phyloP scores from a whole-genome alignment of 108 stramenopile species.

The Pseudonitzschia multiseries region DNA sequence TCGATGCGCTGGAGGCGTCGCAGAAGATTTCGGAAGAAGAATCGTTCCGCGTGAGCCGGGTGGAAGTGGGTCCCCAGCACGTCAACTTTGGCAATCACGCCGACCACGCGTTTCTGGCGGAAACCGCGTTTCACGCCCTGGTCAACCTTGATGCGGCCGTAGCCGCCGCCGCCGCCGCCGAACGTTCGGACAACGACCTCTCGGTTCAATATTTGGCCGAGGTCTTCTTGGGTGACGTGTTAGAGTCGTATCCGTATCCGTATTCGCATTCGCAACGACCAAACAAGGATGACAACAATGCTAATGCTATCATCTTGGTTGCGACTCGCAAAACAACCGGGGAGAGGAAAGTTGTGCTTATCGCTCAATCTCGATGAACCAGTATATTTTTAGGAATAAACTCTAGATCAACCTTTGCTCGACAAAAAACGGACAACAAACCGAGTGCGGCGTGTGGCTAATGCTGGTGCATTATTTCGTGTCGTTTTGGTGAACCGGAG shows the following conservation, averaged over 20 bases:
- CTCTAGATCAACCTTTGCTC: not conserved
- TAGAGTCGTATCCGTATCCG: conserved; percentile 10
- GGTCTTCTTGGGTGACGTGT: conserved; percentile 21
- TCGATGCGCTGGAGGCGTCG: not conserved
- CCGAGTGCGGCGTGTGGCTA: no score
- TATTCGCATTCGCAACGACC: no score
- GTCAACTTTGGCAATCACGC: conserved; percentile 23
- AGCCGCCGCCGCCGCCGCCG: not conserved
- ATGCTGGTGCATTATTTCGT: no score
- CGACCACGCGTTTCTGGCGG: conserved; percentile 22
- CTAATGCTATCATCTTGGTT: not conserved
- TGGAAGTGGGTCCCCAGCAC: conserved; percentile 32
- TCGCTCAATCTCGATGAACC: not conserved
- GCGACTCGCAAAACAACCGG: not conserved
- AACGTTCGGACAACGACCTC: not conserved
- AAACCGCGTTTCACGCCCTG: conserved; percentile 25
- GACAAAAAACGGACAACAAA: not conserved
- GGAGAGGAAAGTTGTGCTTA: not conserved
- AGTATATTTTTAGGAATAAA: not conserved
- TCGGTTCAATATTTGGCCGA: conserved; percentile 23
- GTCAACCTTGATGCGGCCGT: no score
- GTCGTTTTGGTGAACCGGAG: not conserved
- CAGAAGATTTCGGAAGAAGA: not conserved
- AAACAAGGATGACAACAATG: not conserved
- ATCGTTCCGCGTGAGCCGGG: not conserved